A percentile compares a stretch with the other conserved stretches of the same genome.
Conservation (phyloP, 176 grass and related monocot genomes). For the Avena insularis region DNA sequence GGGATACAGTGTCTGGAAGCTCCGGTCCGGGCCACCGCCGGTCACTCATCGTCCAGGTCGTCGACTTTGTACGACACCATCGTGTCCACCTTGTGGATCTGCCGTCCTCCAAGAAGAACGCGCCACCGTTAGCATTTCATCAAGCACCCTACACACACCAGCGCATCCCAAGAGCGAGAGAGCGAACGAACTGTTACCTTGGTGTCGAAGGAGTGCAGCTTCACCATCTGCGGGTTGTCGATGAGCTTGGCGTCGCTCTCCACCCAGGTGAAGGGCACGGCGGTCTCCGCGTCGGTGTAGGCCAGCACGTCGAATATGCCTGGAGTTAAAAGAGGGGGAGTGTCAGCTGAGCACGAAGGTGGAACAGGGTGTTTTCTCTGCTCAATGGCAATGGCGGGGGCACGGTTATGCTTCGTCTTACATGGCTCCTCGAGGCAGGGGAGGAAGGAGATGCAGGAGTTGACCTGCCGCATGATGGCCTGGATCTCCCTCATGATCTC, state of each 20-base stretch:
- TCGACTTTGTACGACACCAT: constrained; percentile 95
- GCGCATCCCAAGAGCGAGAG: background rate
- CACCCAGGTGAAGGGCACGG: constrained; percentile 80
- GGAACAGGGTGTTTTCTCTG: background rate
- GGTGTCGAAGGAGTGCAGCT: constrained; percentile 94
- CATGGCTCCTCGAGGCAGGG: constrained; percentile 98
- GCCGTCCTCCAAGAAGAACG: constrained; percentile 41
- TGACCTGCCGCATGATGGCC: constrained; percentile 97
- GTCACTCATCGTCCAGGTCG: constrained; percentile 73
- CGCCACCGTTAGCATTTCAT: background rate
- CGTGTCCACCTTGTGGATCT: constrained; percentile 99
- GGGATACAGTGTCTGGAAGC: background rate
- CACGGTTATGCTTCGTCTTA: constrained; percentile 35
- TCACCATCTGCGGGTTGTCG: constrained; percentile 96
- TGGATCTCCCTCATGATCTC: constrained; percentile 99
- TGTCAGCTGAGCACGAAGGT: background rate
- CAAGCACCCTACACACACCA: background rate
- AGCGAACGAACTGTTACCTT: constrained; percentile 55
- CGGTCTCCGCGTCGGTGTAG: constrained; percentile 87
- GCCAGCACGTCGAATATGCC: constrained; percentile 96
- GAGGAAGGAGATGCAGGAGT: constrained; percentile 91
- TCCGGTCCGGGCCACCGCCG: background rate
- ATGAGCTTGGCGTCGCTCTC: constrained; percentile 99
- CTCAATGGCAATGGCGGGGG: background rate
- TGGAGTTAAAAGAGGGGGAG: constrained; percentile 19